Conservation (phyloP, 2,329 filamentous ascomycete species). For the Cordyceps fumosorosea region DNA sequence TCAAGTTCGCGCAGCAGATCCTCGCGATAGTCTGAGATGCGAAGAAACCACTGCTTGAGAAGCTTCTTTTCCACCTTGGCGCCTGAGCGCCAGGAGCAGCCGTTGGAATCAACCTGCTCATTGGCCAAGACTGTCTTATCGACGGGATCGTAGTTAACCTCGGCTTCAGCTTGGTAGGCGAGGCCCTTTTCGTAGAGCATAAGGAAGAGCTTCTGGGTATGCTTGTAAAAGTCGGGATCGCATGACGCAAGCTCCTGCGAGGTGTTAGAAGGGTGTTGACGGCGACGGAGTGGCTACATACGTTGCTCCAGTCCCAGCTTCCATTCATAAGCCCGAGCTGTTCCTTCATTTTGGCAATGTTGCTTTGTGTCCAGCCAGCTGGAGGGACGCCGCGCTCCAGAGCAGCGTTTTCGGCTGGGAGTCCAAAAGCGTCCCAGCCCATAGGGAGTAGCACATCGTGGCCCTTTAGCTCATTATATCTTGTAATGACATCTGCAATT, state of each 20-base stretch:
- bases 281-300: slow-evolving; percentile 38
- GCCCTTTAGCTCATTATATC: slow-evolving; percentile 69
- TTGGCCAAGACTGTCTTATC: slow-evolving; percentile 88
- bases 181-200: slow-evolving; percentile 67
- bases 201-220: slow-evolving; percentile 81
- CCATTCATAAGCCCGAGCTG: slow-evolving; percentile 75
- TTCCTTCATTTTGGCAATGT: slow-evolving; percentile 79
- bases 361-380: slow-evolving; percentile 69
- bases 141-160: slow-evolving; percentile 87
- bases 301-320: slow-evolving; percentile 75
- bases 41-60: slow-evolving; percentile 85
- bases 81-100: slow-evolving; percentile 80
- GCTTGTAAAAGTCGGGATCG: slow-evolving; percentile 79
- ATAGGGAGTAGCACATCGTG: slow-evolving; percentile 77
- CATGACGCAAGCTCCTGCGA: slow-evolving; percentile 74
- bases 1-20: slow-evolving; percentile 66
- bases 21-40: slow-evolving; percentile 73
- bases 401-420: slow-evolving; percentile 87
- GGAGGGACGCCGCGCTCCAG: slow-evolving; percentile 76
- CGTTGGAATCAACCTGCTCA: slow-evolving; percentile 84
- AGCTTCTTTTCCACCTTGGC: slow-evolving; percentile 73
- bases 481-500: slow-evolving; percentile 77
- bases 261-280: not conserved
- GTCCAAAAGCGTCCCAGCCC: slow-evolving; percentile 89
- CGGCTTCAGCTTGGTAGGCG: slow-evolving; percentile 74